Conservation (phyloP, 2,329 filamentous ascomycete genomes). For the Aspergillus sclerotialis region DNA sequence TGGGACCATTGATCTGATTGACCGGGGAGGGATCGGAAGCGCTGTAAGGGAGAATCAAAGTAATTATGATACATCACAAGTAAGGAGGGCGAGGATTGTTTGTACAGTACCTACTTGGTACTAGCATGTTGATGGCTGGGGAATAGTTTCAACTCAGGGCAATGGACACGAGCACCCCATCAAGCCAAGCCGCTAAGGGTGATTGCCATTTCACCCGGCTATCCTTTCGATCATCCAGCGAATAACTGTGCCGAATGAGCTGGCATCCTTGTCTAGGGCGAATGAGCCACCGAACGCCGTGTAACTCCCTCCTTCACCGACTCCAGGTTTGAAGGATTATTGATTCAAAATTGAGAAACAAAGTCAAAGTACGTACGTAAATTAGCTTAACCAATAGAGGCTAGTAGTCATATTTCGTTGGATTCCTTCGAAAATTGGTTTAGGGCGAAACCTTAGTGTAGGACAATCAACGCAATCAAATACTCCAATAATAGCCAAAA, state of each 20-base stretch:
- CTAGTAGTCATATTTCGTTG: background rate
- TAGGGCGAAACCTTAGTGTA: background rate
- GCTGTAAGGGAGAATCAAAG: too few species aligned
- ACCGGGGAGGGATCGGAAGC: conserved; percentile 7
- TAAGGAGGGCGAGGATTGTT: too few species aligned
- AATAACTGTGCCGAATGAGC: too few species aligned
- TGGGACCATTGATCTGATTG: too few species aligned
- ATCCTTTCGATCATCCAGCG: too few species aligned
- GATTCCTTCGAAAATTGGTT: background rate
- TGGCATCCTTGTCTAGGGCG: background rate
- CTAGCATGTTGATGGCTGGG: too few species aligned
- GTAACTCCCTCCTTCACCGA: background rate
- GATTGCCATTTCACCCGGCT: background rate
- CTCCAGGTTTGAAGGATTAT: background rate
- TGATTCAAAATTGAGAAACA: background rate
- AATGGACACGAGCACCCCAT: background rate
- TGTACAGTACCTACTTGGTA: too few species aligned
- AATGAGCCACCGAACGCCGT: background rate
- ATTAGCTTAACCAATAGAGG: background rate
- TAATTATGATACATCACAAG: too few species aligned
- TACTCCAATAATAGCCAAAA: background rate
- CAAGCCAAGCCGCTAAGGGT: background rate
- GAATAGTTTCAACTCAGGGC: too few species aligned
- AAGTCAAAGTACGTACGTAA: too few species aligned
- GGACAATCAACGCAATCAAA: background rate